A percentile compares a stretch with the other conserved stretches of the same genome.
These are phyloP conservation scores for Hanseniaspora vineae DNA, from an alignment of 805 yeast genomes.

Conservation along the genomic window DNA sequence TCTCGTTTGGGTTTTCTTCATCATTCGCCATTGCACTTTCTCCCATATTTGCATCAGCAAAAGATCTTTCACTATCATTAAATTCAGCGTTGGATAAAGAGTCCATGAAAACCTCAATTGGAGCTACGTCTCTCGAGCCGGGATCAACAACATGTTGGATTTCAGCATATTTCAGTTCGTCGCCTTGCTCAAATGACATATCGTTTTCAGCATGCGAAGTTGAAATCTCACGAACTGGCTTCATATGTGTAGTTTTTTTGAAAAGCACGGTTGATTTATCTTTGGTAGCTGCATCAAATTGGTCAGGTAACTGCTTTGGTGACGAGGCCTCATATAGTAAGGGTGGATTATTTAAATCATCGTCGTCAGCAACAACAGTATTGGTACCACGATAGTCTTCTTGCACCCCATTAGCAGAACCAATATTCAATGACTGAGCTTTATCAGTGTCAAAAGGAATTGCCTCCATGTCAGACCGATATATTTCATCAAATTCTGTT, in stretches of 20 bases:
- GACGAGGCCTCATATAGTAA: not conserved
- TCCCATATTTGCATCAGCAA: not conserved
- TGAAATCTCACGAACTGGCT: not conserved
- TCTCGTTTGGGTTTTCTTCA: not conserved
- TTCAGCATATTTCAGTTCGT: constrained; percentile 19
- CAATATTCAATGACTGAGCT: not conserved
- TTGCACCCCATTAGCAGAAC: not conserved
- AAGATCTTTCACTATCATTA: not conserved
- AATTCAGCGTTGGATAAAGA: not conserved
- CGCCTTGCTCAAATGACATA: constrained; percentile 25
- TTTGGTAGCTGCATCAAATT: not conserved
- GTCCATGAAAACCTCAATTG: not conserved
- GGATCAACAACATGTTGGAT: constrained; percentile 5
- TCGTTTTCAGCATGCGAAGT: constrained; percentile 13
- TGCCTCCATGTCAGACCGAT: not conserved
- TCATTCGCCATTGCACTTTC: not conserved
- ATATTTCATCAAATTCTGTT: not conserved
- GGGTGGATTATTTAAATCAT: no score
- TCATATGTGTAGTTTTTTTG: not conserved
- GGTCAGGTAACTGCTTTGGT: not conserved
- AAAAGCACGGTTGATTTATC: not conserved
- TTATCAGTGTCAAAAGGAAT: not conserved
- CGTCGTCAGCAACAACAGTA: no score
- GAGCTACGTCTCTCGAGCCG: not conserved
- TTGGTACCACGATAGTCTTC: not conserved